Evolutionary conservation across 371 early-diverging fungal species (phyloP), one percentile per base, ranked within the genome.

Genomic region (Mucor indicus): DNA sequence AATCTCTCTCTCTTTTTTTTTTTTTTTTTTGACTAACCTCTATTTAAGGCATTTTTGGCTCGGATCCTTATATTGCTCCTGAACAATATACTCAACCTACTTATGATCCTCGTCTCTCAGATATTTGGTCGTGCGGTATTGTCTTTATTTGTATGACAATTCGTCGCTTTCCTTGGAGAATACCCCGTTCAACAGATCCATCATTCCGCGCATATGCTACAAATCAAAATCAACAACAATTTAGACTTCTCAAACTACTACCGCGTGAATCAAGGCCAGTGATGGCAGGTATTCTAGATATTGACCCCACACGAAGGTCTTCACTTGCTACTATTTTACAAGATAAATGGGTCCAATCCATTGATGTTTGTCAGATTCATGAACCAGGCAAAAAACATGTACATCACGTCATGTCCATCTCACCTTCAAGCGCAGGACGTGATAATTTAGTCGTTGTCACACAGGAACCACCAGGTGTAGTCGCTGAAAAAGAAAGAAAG

Each of bases 141-240:
- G 65, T 80, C 25, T 72, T 74, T 33, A 67, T 84, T 38, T 86
- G 87, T 38, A 83, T 89, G 83, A 79, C 70, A 10, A 75, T 79
- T 38, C 63, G 75, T 16, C 77, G 80, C 25, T 85, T 87, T 47
- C 89, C 89, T 15, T 89, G 89, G 89, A 65, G 79, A 43, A 68
- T 78, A 6, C 71, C 72, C 19, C 50, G 58, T 9, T 67, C 66
- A 17, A 52, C 55, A 4, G 86, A 86, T 52, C 79, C 67, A 0
- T 74, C 81, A 0, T 75, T 71, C 48, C 64, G 64, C 17, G 69
- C 77, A n/a, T 77, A 49, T 50, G 66, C 63, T 9, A 62, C 69
- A n/a, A 69, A 69, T 22, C 60, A 63, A 20, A 54, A 64, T 16
- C 70, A 65, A 25, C 68, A 75, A 45, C 56, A 72, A 42, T 51